A percentile compares a stretch with the other conserved stretches of the same genome.
Evolutionary conservation across 345 rosid genomes (phyloP).

Genomic region (Salix brachista): DNA sequence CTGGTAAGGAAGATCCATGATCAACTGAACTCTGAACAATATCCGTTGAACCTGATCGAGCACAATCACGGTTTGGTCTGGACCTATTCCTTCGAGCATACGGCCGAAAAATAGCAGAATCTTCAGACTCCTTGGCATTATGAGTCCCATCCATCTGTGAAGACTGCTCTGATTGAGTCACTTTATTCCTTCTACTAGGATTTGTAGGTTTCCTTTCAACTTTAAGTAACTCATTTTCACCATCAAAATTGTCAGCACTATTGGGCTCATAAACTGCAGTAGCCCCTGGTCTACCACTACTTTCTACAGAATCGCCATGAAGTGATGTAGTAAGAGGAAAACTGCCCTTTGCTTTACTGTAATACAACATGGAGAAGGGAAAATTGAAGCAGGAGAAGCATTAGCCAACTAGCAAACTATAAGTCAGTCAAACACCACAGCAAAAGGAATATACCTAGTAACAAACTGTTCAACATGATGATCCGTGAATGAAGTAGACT

Average conservation of each 20-base stretch:
- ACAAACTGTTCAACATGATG: slow-evolving; percentile 76
- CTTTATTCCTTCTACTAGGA: slow-evolving; percentile 48
- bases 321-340: slow-evolving; percentile 89
- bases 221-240: slow-evolving; percentile 66
- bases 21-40: slow-evolving; percentile 63
- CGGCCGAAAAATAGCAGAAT: slow-evolving; percentile 95
- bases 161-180: slow-evolving; percentile 62
- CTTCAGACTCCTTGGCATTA: slow-evolving; percentile 84
- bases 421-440: slow-evolving; percentile 10
- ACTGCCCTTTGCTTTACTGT: slow-evolving; percentile 96
- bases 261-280: slow-evolving; percentile 74
- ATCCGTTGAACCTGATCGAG: slow-evolving; percentile 74
- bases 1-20: slow-evolving; percentile 55
- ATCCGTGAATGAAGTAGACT: slow-evolving; percentile 87
- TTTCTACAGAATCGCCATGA: slow-evolving; percentile 90
- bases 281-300: slow-evolving; percentile 86
- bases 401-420: slow-evolving; percentile 14
- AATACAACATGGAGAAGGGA: slow-evolving; percentile 16
- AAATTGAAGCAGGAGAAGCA: slow-evolving; percentile 8
- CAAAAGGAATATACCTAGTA: slow-evolving; percentile 57
- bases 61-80: slow-evolving; percentile 73
- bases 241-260: slow-evolving; percentile 89
- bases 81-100: slow-evolving; percentile 97
- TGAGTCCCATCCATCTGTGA: slow-evolving; percentile 57
- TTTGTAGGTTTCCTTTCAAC: slow-evolving; percentile 43